These are phyloP conservation scores for Penicillium sp. DNA, from an alignment of 2,329 filamentous ascomycete species.

Conservation along the genomic window DNA sequence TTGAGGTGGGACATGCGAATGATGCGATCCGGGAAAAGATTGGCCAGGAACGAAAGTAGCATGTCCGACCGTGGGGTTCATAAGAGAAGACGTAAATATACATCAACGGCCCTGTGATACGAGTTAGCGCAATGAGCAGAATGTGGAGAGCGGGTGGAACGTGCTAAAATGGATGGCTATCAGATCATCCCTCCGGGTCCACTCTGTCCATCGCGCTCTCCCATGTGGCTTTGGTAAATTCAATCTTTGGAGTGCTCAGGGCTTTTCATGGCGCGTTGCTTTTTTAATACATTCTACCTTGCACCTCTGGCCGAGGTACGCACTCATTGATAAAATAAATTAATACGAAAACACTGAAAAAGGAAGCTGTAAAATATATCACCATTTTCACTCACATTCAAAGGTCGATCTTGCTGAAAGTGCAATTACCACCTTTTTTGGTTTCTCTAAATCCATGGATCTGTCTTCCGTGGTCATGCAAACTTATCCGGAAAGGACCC, in stretches of 20 bases:
- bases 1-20: conserved; percentile 2
- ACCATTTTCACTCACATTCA: no score
- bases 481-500: not conserved
- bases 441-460: conserved; percentile 9
- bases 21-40: conserved; percentile 6
- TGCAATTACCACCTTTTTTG: not conserved
- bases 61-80: conserved; percentile 1
- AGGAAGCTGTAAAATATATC: not conserved
- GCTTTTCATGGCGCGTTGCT: not conserved
- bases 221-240: conserved; percentile 22
- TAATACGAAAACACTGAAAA: not conserved
- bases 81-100: conserved; percentile 9
- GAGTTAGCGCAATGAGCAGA: conserved; percentile 5
- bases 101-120: conserved; percentile 10
- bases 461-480: not conserved
- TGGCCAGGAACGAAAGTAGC: conserved; percentile 7
- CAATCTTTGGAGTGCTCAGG: not conserved
- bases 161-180: conserved; percentile 27
- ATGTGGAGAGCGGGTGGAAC: conserved; percentile 15
- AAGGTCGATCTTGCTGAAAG: no score
- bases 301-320: not conserved
- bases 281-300: not conserved
- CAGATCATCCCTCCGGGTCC: conserved; percentile 18
- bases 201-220: conserved; percentile 9
- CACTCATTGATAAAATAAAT: not conserved